Conservation (phyloP, 306 rosid species). For the Fragaria vesca region DNA sequence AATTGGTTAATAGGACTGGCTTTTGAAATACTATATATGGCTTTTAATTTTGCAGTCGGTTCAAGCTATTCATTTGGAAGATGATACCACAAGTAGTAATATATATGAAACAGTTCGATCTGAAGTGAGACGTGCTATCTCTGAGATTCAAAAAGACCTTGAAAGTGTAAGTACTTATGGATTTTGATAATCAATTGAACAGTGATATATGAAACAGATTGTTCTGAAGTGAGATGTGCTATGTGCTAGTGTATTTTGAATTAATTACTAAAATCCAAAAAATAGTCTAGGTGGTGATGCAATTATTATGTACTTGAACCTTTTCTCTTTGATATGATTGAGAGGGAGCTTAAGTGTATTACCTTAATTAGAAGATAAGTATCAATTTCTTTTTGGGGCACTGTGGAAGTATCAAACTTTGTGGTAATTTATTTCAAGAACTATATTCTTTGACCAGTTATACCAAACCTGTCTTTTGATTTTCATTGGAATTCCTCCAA, state of each 20-base stretch:
- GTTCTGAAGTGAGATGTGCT: not conserved
- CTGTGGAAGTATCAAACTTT: not conserved
- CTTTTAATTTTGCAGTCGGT: conserved; percentile 44
- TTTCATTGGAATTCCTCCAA: not conserved
- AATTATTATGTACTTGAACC: not conserved
- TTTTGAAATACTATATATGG: not conserved
- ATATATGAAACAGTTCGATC: conserved; percentile 81
- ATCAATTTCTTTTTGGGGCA: not conserved
- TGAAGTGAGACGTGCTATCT: conserved; percentile 88
- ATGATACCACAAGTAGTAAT: conserved; percentile 36
- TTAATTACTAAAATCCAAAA: not conserved
- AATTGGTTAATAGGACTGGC: conserved; percentile 7
- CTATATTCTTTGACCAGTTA: not conserved
- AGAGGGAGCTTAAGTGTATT: not conserved
- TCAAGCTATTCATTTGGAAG: conserved; percentile 39
- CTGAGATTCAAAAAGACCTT: conserved; percentile 81
- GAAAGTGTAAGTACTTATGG: conserved; percentile 50
- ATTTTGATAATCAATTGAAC: not conserved
- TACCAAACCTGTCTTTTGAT: not conserved
- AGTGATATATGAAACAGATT: not conserved
- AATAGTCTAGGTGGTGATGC: not conserved
- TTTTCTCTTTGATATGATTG: not conserved
- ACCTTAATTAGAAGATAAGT: not conserved
- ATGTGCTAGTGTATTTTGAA: not conserved
- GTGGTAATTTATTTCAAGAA: not conserved